Percentiles rank a stretch among this genome's conserved stretches.
phyloP scores from a whole-genome alignment of 108 stramenopile species.

The Schizochytrium sp. region DNA sequence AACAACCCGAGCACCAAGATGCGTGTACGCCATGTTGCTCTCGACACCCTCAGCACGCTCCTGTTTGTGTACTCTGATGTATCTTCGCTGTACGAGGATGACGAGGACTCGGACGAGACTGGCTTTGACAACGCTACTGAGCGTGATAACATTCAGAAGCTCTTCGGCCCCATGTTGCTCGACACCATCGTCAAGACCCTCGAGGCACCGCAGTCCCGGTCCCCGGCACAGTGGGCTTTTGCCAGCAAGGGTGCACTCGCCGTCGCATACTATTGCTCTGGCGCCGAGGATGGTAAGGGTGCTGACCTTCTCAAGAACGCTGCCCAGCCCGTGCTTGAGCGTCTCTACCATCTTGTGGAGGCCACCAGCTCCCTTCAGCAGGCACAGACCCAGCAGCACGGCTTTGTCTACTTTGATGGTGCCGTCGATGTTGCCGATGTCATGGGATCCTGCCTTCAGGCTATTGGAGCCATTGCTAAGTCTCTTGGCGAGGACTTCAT shows the following conservation, averaged over 20 bases:
- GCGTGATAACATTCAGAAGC: neutral
- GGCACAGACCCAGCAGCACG: neutral
- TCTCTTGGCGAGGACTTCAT: neutral
- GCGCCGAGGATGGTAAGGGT: neutral
- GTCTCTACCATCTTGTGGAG: neutral
- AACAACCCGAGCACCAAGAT: neutral
- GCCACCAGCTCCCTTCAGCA: neutral
- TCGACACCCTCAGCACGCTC: slow-evolving; percentile 42
- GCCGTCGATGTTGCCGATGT: slow-evolving; percentile 47
- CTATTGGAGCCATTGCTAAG: neutral
- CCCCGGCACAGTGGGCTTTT: slow-evolving; percentile 17
- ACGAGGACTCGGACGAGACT: slow-evolving; percentile 16
- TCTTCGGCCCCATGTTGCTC: slow-evolving; percentile 15
- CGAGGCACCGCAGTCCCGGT: neutral
- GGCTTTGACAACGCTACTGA: neutral
- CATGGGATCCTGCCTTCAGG: neutral
- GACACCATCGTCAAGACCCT: slow-evolving; percentile 33
- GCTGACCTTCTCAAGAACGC: neutral
- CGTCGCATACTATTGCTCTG: slow-evolving; percentile 30
- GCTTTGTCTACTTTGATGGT: neutral
- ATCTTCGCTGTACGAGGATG: neutral
- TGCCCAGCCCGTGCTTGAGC: neutral
- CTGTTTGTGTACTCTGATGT: slow-evolving; percentile 8
- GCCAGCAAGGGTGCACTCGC: slow-evolving; percentile 36
- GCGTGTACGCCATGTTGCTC: slow-evolving; percentile 1